Evolutionary conservation across 345 rosid genomes (phyloP).

Genomic region (Aethionema arabicum): DNA sequence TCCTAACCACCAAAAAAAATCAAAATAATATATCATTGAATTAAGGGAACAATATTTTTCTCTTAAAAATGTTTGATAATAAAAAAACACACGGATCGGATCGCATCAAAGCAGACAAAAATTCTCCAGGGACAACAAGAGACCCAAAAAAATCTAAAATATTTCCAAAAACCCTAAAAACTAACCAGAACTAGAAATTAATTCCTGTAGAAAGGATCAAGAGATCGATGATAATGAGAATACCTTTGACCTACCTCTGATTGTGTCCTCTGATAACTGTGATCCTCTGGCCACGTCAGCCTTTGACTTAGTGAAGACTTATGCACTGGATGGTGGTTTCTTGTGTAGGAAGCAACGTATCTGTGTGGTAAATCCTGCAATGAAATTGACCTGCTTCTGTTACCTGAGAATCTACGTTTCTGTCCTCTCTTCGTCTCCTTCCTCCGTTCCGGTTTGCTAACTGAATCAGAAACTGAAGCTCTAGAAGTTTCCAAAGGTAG

Average conservation of each 20-base stretch:
- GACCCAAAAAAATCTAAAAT: not conserved
- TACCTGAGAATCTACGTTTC: conserved; percentile 19
- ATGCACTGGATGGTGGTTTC: not conserved
- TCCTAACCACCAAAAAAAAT: too few species aligned
- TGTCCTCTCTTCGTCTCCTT: conserved; percentile 21
- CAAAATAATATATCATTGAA: too few species aligned
- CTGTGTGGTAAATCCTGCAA: too few species aligned
- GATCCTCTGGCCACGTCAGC: not conserved
- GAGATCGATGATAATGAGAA: not conserved
- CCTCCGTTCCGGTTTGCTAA: not conserved
- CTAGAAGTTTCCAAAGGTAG: conserved; percentile 6
- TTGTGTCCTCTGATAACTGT: conserved; percentile 2
- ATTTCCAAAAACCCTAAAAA: not conserved
- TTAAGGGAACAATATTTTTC: too few species aligned
- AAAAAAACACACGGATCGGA: too few species aligned
- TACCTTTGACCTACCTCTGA: not conserved
- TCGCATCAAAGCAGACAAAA: too few species aligned
- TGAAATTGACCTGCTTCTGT: not conserved
- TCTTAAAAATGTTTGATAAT: too few species aligned
- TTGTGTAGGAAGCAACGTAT: conserved; percentile 15
- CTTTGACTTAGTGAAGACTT: conserved; percentile 16
- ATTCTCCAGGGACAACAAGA: too few species aligned
- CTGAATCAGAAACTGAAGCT: conserved; percentile 13
- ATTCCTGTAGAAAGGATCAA: not conserved
- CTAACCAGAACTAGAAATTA: not conserved